Evolutionary conservation across 305 asterid species (phyloP).

Genomic region (Fraxinus xanthoxyloides): DNA sequence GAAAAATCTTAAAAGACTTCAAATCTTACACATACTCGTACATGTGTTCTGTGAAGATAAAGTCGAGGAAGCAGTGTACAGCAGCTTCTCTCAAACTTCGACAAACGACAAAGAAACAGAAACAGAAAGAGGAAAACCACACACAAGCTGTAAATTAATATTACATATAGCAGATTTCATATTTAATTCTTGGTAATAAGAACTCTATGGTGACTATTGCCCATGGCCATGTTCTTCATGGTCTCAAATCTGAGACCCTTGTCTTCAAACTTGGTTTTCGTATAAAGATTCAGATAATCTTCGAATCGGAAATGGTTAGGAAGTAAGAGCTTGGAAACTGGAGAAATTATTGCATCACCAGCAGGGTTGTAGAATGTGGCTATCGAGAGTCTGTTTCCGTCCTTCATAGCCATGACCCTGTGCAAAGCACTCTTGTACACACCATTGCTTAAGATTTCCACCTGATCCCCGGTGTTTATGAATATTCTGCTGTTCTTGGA

Average conservation of each 20-base stretch:
- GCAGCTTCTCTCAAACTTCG: slow-evolving; percentile 36
- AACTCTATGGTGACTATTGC: slow-evolving; percentile 7
- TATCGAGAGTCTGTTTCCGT: slow-evolving; percentile 71
- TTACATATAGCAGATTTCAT: background rate
- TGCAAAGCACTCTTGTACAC: slow-evolving; percentile 66
- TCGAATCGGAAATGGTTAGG: slow-evolving; percentile 51
- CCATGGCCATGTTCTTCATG: slow-evolving; percentile 41
- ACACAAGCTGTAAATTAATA: background rate
- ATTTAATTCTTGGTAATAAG: slow-evolving; percentile 15
- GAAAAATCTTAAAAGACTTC: background rate
- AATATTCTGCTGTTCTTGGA: slow-evolving; percentile 67
- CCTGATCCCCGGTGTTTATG: slow-evolving; percentile 71
- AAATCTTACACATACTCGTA: background rate
- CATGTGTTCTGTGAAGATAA: slow-evolving; percentile 17
- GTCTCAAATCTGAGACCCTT: slow-evolving; percentile 63
- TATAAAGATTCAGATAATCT: slow-evolving; percentile 62
- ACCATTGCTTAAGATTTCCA: slow-evolving; percentile 76
- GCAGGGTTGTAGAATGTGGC: slow-evolving; percentile 88
- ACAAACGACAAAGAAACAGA: background rate
- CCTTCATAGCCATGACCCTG: slow-evolving; percentile 65
- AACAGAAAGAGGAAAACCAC: background rate
- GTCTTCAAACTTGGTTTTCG: slow-evolving; percentile 60
- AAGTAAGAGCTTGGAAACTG: slow-evolving; percentile 59
- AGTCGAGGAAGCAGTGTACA: slow-evolving; percentile 36
- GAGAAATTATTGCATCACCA: slow-evolving; percentile 67